These are phyloP conservation scores for Botryotinia narcissicola DNA, from an alignment of 2,329 filamentous ascomycete species.

Conservation along the genomic window DNA sequence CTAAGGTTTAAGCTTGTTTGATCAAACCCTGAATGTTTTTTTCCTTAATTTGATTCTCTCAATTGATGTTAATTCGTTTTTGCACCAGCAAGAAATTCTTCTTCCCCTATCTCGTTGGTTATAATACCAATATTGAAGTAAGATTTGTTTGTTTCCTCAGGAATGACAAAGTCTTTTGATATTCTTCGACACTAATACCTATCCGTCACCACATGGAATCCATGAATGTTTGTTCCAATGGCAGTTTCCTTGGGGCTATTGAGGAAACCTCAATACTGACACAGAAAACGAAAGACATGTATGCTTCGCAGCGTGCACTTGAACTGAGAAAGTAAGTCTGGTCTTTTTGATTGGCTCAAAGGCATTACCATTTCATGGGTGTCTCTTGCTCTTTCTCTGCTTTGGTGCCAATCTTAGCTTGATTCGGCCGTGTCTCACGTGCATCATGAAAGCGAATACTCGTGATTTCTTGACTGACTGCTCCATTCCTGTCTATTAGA, in stretches of 20 bases:
- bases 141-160: not conserved
- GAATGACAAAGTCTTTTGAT: slow-evolving; percentile 5
- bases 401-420: not conserved
- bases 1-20: not conserved
- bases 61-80: not conserved
- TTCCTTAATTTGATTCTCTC: not conserved
- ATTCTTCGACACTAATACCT: not conserved
- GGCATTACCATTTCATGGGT: not conserved
- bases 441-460: not conserved
- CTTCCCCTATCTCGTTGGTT: not conserved
- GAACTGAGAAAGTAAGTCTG: slow-evolving; percentile 36
- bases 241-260: not conserved
- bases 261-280: slow-evolving; percentile 17
- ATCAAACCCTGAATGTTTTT: slow-evolving; percentile 1
- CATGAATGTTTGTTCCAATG: not conserved
- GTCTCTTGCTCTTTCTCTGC: not conserved
- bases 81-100: not conserved
- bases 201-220: slow-evolving; percentile 5
- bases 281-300: slow-evolving; percentile 27
- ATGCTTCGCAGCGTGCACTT: slow-evolving; percentile 26
- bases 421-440: not conserved
- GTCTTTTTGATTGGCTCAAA: not conserved
- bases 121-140: not conserved
- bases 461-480: not conserved
- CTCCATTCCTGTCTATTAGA: slow-evolving; percentile 19